A percentile compares a stretch with the other conserved stretches of the same genome.
Evolutionary conservation across 768 basidiomycete species (phyloP).

Genomic region (Amylocystis lapponica): DNA sequence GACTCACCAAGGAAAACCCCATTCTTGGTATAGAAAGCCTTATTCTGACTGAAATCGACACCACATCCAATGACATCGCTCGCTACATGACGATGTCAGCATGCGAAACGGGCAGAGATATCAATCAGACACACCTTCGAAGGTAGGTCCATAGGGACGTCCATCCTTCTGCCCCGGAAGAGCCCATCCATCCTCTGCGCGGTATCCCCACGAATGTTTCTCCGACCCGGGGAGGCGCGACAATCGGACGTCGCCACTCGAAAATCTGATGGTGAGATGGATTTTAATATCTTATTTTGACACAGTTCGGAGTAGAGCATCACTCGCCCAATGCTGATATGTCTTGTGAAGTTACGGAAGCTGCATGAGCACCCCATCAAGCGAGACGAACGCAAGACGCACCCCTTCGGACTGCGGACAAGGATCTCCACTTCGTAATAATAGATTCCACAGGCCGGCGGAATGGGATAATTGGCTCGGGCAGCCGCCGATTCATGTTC

Average conservation of each 20-base stretch:
- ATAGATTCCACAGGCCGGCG: constrained; percentile 83
- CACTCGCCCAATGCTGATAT: neutral
- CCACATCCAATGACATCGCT: constrained; percentile 91
- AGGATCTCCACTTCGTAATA: constrained; percentile 90
- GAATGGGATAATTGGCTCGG: constrained; percentile 71
- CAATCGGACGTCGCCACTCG: constrained; percentile 56
- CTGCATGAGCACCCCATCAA: no score
- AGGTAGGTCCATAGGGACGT: constrained; percentile 69
- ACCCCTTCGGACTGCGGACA: constrained; percentile 80
- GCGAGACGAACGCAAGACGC: constrained; percentile 20
- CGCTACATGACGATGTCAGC: constrained; percentile 38
- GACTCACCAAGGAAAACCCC: constrained; percentile 59
- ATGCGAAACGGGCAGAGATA: neutral
- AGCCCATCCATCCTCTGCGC: constrained; percentile 81
- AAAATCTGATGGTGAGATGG: constrained; percentile 82
- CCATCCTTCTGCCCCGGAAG: constrained; percentile 74
- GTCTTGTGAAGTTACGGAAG: no score
- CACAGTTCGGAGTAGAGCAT: constrained; percentile 5
- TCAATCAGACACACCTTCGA: constrained; percentile 55
- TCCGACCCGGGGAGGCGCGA: constrained; percentile 86
- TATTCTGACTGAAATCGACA: constrained; percentile 77
- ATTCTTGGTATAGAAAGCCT: constrained; percentile 89
- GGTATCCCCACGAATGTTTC: constrained; percentile 83
- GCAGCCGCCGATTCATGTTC: constrained; percentile 86
- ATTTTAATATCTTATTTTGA: constrained; percentile 29